A percentile compares a stretch with the other conserved stretches of the same genome.
phyloP scores from a whole-genome alignment of 2,329 filamentous ascomycete species.

The Tolypocladium paradoxum region DNA sequence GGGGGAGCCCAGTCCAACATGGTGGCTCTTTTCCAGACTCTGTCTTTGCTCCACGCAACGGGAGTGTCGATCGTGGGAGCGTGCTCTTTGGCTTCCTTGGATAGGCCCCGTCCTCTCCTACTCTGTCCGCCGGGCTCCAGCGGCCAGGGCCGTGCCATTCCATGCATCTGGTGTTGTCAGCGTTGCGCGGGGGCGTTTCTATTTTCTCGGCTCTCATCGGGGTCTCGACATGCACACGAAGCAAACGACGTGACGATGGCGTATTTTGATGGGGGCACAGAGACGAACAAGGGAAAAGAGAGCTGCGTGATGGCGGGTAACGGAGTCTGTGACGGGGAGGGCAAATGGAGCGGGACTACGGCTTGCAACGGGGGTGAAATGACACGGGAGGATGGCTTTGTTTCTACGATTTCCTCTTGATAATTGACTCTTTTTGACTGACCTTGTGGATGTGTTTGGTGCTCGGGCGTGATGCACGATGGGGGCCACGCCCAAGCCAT shows the following conservation, averaged over 20 bases:
- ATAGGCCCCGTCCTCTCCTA: neutral
- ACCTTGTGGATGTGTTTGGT: neutral
- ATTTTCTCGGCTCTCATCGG: neutral
- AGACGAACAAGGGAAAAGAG: no score
- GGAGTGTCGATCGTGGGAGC: neutral
- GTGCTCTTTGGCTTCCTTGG: neutral
- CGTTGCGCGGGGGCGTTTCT: neutral
- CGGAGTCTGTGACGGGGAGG: no score
- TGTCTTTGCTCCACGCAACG: neutral
- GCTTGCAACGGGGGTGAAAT: neutral
- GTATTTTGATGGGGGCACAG: slow-evolving; percentile 7
- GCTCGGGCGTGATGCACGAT: neutral
- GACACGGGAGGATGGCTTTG: neutral
- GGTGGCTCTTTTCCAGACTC: neutral
- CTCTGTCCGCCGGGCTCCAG: neutral
- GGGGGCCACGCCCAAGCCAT: neutral
- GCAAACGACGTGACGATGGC: slow-evolving; percentile 9
- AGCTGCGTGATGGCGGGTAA: no score
- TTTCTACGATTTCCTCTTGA: neutral
- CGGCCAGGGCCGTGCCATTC: neutral
- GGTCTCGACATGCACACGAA: slow-evolving; percentile 5
- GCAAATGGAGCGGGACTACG: neutral
- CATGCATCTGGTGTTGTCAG: neutral
- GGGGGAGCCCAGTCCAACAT: slow-evolving; percentile 9
- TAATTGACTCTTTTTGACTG: neutral